Evolutionary conservation across 306 rosid genomes (phyloP).

Genomic region (Quercus rubra): DNA sequence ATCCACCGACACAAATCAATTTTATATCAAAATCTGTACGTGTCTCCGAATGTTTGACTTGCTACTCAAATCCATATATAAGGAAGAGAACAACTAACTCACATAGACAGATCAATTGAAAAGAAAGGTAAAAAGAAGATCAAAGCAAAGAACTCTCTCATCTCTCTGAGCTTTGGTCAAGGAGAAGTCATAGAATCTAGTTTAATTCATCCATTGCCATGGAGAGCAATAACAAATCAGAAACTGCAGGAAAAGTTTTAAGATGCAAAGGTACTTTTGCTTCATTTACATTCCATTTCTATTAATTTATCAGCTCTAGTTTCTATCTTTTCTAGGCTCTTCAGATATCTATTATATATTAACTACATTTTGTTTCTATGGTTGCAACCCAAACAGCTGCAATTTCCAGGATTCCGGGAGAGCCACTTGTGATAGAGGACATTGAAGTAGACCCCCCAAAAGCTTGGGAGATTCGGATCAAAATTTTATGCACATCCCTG

Average conservation of each 20-base stretch:
- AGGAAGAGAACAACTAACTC: too few relatives aligned
- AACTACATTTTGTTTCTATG: background rate
- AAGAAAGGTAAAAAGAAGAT: background rate
- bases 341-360: background rate
- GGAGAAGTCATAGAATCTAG: background rate
- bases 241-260: constrained; percentile 29
- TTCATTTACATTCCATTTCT: too few relatives aligned
- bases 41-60: too few relatives aligned
- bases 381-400: constrained; percentile 47
- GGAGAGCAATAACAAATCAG: constrained; percentile 18
- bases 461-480: constrained; percentile 58
- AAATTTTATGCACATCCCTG: constrained; percentile 51
- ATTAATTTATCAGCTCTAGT: background rate
- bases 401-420: constrained; percentile 47
- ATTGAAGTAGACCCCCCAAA: constrained; percentile 58
- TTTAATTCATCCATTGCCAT: background rate
- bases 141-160: background rate
- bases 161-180: background rate
- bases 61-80: too few relatives aligned
- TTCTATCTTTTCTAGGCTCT: too few relatives aligned
- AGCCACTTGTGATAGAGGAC: constrained; percentile 51
- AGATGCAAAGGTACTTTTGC: constrained; percentile 46
- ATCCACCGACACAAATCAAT: too few relatives aligned
- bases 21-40: too few relatives aligned
- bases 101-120: background rate